Conservation (phyloP, 345 rosid species). For the Firmiana major region DNA sequence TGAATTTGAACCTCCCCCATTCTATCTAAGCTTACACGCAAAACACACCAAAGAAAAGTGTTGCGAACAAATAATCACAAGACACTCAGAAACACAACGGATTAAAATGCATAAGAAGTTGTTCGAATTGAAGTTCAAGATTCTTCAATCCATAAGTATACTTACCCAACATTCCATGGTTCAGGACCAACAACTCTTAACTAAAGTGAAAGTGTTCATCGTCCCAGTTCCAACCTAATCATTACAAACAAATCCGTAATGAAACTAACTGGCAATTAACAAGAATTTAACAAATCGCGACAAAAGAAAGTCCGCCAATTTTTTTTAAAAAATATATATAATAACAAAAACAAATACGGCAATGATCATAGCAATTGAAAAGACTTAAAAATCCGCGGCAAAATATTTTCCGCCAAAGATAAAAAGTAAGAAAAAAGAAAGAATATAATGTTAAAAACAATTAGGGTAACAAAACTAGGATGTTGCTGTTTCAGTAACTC, state of each 20-base stretch:
- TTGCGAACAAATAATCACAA: neutral
- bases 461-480: too few relatives aligned
- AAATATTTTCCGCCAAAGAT: too few relatives aligned
- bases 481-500: too few relatives aligned
- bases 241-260: conserved; percentile 9
- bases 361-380: too few relatives aligned
- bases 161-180: conserved; percentile 96
- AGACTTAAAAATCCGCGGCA: too few relatives aligned
- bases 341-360: too few relatives aligned
- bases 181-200: conserved; percentile 89
- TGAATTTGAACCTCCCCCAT: neutral
- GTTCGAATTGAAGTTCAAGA: neutral
- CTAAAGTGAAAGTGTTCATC: conserved; percentile 90
- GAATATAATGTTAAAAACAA: too few relatives aligned
- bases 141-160: conserved; percentile 17
- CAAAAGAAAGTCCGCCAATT: neutral
- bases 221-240: conserved; percentile 93
- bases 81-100: neutral
- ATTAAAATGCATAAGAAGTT: neutral
- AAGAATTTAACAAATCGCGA: neutral
- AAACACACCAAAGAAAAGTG: neutral
- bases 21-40: neutral
- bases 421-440: too few relatives aligned
- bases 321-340: too few relatives aligned
- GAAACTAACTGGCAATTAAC: neutral